Percentiles rank a stretch among this genome's conserved stretches.
These are phyloP conservation scores for Macrophomina pseudophaseolina DNA, from an alignment of 2,329 filamentous ascomycete genomes.

Conservation along the genomic window DNA sequence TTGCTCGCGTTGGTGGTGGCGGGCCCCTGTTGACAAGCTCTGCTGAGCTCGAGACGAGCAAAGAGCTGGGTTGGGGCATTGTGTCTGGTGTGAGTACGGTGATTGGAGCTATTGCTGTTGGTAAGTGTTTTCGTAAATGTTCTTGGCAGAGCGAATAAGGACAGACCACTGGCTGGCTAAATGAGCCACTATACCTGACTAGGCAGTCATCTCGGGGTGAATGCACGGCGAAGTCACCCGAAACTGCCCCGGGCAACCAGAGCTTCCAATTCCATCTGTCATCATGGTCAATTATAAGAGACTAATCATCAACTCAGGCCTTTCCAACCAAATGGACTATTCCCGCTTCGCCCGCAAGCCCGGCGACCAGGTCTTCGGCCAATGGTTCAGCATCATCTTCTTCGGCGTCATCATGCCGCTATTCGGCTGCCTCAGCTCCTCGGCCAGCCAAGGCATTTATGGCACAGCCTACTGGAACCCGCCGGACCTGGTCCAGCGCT, in stretches of 20 bases:
- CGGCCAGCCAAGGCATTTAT: conserved; percentile 40
- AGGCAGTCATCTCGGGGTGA: too few relatives aligned
- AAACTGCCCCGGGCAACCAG: too few relatives aligned
- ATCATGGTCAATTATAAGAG: too few relatives aligned
- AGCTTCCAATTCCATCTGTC: too few relatives aligned
- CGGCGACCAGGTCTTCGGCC: conserved; percentile 50
- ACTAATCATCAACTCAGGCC: neutral
- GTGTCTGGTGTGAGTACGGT: conserved; percentile 46
- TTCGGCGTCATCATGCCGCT: conserved; percentile 48
- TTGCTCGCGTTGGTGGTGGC: conserved; percentile 40
- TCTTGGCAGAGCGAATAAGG: too few relatives aligned
- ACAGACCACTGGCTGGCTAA: too few relatives aligned
- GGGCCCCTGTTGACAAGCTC: conserved; percentile 36
- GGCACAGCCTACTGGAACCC: conserved; percentile 44
- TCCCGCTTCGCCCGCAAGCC: conserved; percentile 49
- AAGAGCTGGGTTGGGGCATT: conserved; percentile 44
- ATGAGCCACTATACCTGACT: too few relatives aligned
- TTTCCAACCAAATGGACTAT: conserved; percentile 40
- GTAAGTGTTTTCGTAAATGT: neutral
- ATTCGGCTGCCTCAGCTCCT: conserved; percentile 46
- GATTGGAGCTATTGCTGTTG: conserved; percentile 21
- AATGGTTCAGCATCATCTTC: conserved; percentile 46
- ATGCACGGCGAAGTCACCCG: too few relatives aligned
- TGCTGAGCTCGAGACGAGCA: conserved; percentile 17
- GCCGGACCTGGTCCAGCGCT: conserved; percentile 34